Conservation (phyloP, 2,329 filamentous ascomycete species). For the Ascochyta clinopodiicola region DNA sequence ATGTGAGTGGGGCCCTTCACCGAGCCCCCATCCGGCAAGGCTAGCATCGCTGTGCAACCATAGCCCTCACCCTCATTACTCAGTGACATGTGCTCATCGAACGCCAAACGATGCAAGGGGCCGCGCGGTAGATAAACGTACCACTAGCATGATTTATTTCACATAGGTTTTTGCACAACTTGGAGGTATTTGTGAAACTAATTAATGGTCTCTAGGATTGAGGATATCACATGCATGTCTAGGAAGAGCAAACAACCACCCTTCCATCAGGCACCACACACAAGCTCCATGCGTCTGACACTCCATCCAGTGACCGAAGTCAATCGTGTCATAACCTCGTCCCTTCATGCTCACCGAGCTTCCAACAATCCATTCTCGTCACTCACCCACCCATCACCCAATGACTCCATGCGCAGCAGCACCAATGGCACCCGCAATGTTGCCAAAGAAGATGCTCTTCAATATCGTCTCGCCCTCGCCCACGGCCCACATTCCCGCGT, state of each 20-base stretch:
- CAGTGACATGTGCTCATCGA: neutral
- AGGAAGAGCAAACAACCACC: neutral
- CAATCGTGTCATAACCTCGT: neutral
- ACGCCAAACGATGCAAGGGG: too few relatives aligned
- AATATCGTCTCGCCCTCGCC: conserved; percentile 79
- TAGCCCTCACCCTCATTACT: neutral
- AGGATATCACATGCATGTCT: conserved; percentile 9
- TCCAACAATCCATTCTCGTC: neutral
- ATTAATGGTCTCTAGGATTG: neutral
- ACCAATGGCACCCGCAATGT: conserved; percentile 67
- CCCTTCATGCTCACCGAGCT: neutral
- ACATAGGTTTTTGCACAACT: neutral
- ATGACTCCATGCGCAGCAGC: conserved; percentile 45
- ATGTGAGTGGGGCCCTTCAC: conserved; percentile 4
- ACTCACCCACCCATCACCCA: conserved; percentile 17
- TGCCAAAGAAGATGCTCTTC: conserved; percentile 77
- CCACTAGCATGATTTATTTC: too few relatives aligned
- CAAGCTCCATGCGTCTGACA: neutral
- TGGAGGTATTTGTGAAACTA: too few relatives aligned
- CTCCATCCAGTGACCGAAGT: conserved; percentile 17
- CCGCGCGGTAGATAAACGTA: too few relatives aligned
- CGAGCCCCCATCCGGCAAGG: conserved; percentile 11
- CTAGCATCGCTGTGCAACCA: neutral
- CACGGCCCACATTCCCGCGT: conserved; percentile 80
- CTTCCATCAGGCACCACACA: neutral